Evolutionary conservation across 768 basidiomycete genomes (phyloP).

Genomic region (Dictyophora rubrovolvata): DNA sequence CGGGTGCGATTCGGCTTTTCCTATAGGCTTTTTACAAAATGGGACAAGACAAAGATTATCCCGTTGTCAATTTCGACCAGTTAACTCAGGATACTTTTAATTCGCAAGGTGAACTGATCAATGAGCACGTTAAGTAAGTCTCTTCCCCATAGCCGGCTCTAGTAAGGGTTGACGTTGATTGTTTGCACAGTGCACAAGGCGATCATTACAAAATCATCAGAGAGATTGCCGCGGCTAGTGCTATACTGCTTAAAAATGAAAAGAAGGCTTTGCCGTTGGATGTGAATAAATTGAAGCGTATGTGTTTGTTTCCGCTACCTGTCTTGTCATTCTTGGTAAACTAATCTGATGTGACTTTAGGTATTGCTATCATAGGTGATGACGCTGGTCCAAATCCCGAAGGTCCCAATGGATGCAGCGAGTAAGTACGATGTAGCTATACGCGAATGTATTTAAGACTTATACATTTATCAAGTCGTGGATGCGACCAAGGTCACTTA

Average conservation of each 20-base stretch:
- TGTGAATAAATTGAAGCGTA: slow-evolving; percentile 6
- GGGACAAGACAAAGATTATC: slow-evolving; percentile 24
- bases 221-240: slow-evolving; percentile 44
- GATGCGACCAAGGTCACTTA: slow-evolving; percentile 57
- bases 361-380: slow-evolving; percentile 35
- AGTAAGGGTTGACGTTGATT: neutral
- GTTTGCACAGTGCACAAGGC: neutral
- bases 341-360: neutral
- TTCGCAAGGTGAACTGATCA: neutral
- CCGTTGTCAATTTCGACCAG: slow-evolving; percentile 26
- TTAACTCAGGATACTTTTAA: slow-evolving; percentile 12
- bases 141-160: too few species aligned
- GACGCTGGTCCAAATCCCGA: slow-evolving; percentile 48
- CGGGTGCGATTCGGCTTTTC: neutral
- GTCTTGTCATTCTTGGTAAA: neutral
- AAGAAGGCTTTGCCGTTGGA: slow-evolving; percentile 22
- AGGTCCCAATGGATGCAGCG: slow-evolving; percentile 64
- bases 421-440: slow-evolving; percentile 21
- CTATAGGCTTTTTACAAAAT: slow-evolving; percentile 18
- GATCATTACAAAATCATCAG: slow-evolving; percentile 22
- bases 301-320: neutral
- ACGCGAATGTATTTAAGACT: neutral
- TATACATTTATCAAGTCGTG: slow-evolving; percentile 23
- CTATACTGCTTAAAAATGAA: slow-evolving; percentile 44
- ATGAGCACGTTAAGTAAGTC: slow-evolving; percentile 21